Base-by-base conservation (phyloP, 23 red algal genomes). In the Pyropia yezoensis region DNA sequence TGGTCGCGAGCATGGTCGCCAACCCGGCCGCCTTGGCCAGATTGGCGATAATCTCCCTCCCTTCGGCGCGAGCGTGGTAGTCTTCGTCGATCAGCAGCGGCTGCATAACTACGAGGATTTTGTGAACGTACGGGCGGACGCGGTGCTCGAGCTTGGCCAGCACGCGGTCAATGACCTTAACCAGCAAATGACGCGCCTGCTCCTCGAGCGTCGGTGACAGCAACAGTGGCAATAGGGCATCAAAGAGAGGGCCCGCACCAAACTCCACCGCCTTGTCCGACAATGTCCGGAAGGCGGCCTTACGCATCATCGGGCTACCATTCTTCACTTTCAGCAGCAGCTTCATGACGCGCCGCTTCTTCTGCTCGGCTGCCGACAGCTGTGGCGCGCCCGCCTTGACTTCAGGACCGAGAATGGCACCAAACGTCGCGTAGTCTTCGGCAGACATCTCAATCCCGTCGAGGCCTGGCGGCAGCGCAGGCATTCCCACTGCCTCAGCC, bases 51-150 rank as follows among this genome's bases (percentile, higher is more conserved):
- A 95, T 86, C 60, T 95, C 80, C 18, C 90, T 63, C 33, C 90
- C 90, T 75, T 95, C 80, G 0, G 74, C 90, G 54, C 90, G 33
- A 14, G 81, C 90, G 25, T 95, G 86, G 30, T 95, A 86, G 65
- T 95, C 79, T 20, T 87, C 90, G 33, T 95, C 90, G 62, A 95
- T 95, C 33, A 95, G 66, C 66, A 95, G 77, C 18, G 90, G 90
- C 57, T 95, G 70, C 57, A 87, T 87, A 29, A 88, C 82, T 2
- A 95, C 90, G 0, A 95, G 68, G 50, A 95, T 95, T n/a, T 95
- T 80, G 60, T 83, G 90, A 16, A 87, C 90, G 66, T 87, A 84
- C 26, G 90, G 90, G 22, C 90, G 70, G 18, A 95, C 90, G 14
- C 80, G 68, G 67, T 87, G 66, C 21, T 71, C 82, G 18, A 95